Evolutionary conservation across 495 filamentous ascomycete species (phyloP), one percentile per base, ranked within the genome.

Genomic region (Sphaerosporella brunnea): DNA sequence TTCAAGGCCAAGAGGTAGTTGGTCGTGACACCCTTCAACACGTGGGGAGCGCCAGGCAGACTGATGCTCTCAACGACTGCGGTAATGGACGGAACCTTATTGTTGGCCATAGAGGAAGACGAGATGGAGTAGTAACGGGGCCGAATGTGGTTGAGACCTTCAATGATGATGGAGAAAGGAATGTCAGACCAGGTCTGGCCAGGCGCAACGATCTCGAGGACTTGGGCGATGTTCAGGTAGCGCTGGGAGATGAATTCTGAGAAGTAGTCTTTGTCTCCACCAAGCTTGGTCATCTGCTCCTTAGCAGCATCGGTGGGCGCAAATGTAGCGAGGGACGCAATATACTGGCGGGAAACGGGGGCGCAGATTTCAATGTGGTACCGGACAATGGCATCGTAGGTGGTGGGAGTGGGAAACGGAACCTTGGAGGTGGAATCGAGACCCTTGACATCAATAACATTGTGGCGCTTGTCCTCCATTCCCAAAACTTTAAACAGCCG

Each of bases 111-210:
- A 19, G 90, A 95, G 0, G 88, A 95, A 0, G 92, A 96, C 19
- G 90, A 99, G 63, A 99, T 99, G 20, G 92, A 96, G 69, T 99
- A 99, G 71, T 96, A 99, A 23, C 90, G 84, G 7, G 92, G 87
- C 61, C 96, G 90, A 37, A 99, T 75, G 69, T 93, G 94, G 66
- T 80, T 81, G 45, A 96, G 63, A 52, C 85, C 82, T 68, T 99
- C 90, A 52, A 96, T 90, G 52, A 96, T 75, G 54, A 87, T 74
- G 4, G 92, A 94, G 67, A 99, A 96, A 13, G 90, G 92, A 37
- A 94, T 75, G 37, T 74, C 76, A 18, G 72, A 65, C 81, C 92
- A 99, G 37, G 73, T 71, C 66, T 82, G 68, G 21, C 75, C 72
- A 23, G 68, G 68, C 40, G 78, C 73, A 51, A 93, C 71, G 48